Evolutionary conservation across 257 asterid species (phyloP), one percentile per base, ranked within the genome.

Genomic region (Sherardia arvensis): DNA sequence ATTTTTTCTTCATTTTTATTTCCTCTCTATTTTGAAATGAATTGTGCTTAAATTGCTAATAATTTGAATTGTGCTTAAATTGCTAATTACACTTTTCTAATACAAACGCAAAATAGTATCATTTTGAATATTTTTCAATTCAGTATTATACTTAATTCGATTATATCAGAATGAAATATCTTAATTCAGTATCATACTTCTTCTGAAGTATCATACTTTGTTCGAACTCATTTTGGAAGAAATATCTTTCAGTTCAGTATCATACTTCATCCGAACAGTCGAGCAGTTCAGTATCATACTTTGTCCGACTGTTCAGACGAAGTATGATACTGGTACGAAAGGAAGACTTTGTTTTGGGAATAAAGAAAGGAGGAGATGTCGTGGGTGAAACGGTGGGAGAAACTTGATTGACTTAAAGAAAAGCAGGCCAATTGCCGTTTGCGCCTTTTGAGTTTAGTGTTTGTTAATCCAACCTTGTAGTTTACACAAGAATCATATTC

Each of bases 371-470:
- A 51, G 12, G 32, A 59, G 63, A 53, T 71, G 74, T 67, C 77
- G 80, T 76, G 69, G 32, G 4, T 71, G 74, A 29, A 61, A 54
- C 69, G 71, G 58, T 67, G 64, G 64, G 64, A 62, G 47, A 66
- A 57, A 26, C 8, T 28, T 2, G 5, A 34, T 29, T 27, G 51
- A 49, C 56, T 49, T 9, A 63, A 28, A 48, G 14, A n/a, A 49
- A 49, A 27, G 59, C 48, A 21, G 59, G 59, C 30, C 47, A 28
- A n/a, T 48, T 48, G 59, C 21, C 68, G 25, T 29, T 27, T 18
- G 22, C 21, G 17, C 11, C 23, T 20, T 47, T 47, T 2, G 1
- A 12, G 18, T 56, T 56, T 4, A 43, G 38, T 28, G 45, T 62
- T 11, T 56, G 2, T 14, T 34, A 12, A 25, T 4, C 53, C 12